Conservation (phyloP, 371 early-diverging fungal species). For the Batkoa obscura region DNA sequence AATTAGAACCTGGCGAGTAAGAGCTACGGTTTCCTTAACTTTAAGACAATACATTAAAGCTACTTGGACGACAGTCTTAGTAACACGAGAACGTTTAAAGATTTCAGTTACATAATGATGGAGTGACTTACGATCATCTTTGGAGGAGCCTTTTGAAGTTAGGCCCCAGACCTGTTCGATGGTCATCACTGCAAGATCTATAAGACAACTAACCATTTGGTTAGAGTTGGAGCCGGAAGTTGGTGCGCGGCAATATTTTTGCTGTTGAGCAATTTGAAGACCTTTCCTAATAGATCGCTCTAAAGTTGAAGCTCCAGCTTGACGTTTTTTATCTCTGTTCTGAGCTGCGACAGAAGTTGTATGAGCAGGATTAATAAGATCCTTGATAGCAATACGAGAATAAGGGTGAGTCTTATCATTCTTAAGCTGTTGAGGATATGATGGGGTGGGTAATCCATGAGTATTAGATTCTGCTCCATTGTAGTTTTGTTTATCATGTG, state of each 20-base stretch:
- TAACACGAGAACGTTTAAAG: conserved; percentile 50
- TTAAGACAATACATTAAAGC: conserved; percentile 48
- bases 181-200: not conserved
- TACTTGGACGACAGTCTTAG: conserved; percentile 56
- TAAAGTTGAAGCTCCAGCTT: not conserved
- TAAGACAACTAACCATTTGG: not conserved
- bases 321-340: not conserved
- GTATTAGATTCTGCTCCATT: not conserved
- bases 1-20: not conserved
- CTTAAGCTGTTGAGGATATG: not conserved
- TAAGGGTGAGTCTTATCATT: not conserved
- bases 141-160: not conserved
- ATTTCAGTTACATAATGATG: conserved; percentile 23
- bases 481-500: not conserved
- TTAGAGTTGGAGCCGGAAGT: not conserved
- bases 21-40: conserved; percentile 11
- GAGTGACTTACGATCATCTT: not conserved
- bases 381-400: not conserved
- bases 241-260: not conserved
- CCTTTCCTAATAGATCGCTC: not conserved
- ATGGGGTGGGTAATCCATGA: not conserved
- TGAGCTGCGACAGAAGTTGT: not conserved
- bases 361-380: not conserved
- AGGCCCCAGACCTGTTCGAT: conserved; percentile 1
- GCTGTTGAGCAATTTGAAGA: conserved; percentile 4